Conservation (phyloP, 2,329 filamentous ascomycete genomes). For the Conoideocrella luteorostrata region DNA sequence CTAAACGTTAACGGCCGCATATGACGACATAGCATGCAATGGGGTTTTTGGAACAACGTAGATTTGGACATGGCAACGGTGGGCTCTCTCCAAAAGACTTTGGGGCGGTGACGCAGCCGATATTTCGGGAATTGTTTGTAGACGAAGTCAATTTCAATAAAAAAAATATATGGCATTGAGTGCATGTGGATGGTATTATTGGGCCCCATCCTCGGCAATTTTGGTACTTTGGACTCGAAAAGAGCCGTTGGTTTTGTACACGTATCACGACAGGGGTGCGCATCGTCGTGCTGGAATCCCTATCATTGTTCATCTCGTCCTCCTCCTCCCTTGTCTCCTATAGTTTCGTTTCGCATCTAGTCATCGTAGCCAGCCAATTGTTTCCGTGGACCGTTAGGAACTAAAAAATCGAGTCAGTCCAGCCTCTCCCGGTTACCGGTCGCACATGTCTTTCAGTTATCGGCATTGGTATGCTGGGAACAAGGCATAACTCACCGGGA, state of each 20-base stretch:
- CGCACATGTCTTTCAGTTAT: conserved; percentile 1
- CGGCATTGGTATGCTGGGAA: not conserved
- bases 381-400: conserved; percentile 54
- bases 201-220: not conserved
- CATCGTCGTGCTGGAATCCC: not conserved
- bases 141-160: not conserved
- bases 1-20: not conserved
- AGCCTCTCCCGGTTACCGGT: not conserved
- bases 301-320: not conserved
- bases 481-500: conserved; percentile 62
- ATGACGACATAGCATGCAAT: not conserved
- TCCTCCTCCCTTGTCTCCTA: not conserved
- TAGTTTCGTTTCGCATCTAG: conserved; percentile 23
- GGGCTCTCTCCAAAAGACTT: not conserved
- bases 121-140: not conserved
- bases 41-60: not conserved
- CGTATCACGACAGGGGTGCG: not conserved
- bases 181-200: not conserved
- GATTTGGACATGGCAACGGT: conserved; percentile 5
- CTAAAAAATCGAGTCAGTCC: conserved; percentile 26
- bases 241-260: conserved; percentile 11
- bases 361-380: conserved; percentile 56
- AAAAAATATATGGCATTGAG: conserved; percentile 2
- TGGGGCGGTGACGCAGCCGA: not conserved
- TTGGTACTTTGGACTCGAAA: not conserved